Percentiles rank a stretch among this genome's conserved stretches.
phyloP scores from a whole-genome alignment of 2,329 filamentous ascomycete species.

The Sporothrix mexicana region DNA sequence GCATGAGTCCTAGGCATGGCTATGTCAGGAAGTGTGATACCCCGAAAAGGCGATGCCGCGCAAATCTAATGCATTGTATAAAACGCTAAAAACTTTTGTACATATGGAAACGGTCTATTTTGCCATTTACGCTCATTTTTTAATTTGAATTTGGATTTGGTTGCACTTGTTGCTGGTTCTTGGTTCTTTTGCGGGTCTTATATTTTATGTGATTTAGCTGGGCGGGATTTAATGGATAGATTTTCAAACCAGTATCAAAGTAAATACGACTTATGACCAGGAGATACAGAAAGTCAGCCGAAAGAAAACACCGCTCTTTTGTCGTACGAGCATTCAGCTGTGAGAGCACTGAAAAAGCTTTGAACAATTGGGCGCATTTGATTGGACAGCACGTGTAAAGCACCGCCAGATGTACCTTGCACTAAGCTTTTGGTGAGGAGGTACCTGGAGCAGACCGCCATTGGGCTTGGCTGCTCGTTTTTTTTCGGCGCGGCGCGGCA shows the following conservation, averaged over 20 bases:
- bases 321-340: not conserved
- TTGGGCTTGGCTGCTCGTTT: conserved; percentile 6
- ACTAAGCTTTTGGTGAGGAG: not conserved
- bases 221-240: too few relatives aligned
- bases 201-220: too few relatives aligned
- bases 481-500: not conserved
- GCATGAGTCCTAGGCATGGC: not conserved
- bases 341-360: not conserved
- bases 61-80: too few relatives aligned
- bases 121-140: too few relatives aligned
- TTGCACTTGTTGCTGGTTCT: too few relatives aligned
- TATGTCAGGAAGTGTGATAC: conserved; percentile 22
- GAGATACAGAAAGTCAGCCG: not conserved
- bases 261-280: not conserved
- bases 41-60: not conserved
- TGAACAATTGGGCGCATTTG: not conserved
- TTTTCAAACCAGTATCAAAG: not conserved
- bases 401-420: conserved; percentile 11
- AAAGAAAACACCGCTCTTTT: not conserved
- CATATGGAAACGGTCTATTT: too few relatives aligned
- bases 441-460: conserved; percentile 4
- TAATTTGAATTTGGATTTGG: too few relatives aligned
- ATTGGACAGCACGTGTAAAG: not conserved
- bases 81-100: too few relatives aligned
- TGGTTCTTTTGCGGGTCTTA: too few relatives aligned